These are phyloP conservation scores for Penicillium roqueforti DNA, from an alignment of 495 filamentous ascomycete species.

Conservation along the genomic window DNA sequence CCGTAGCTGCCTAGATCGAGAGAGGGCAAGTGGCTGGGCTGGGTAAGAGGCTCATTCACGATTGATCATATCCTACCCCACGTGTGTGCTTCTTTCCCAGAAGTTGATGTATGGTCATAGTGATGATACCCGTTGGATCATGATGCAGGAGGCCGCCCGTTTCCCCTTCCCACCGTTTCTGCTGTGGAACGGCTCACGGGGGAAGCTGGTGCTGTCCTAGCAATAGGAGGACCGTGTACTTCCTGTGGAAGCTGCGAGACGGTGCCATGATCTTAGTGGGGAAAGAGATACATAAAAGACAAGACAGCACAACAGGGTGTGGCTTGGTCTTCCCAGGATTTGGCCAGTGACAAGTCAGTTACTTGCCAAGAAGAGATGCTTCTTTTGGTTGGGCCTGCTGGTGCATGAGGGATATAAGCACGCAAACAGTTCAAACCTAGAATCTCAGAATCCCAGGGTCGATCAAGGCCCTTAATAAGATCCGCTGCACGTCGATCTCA, in stretches of 20 bases:
- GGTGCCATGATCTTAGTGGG: slow-evolving; percentile 11
- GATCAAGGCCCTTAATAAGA: slow-evolving; percentile 13
- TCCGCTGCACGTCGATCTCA: slow-evolving; percentile 10
- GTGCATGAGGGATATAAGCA: slow-evolving; percentile 17
- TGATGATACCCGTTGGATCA: slow-evolving; percentile 15
- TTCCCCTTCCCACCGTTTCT: slow-evolving; percentile 32
- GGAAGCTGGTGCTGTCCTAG: background rate
- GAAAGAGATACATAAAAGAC: slow-evolving; percentile 2
- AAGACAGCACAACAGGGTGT: background rate
- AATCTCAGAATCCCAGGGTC: slow-evolving; percentile 5
- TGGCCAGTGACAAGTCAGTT: background rate
- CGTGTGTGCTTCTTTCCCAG: slow-evolving; percentile 3
- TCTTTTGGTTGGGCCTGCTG: slow-evolving; percentile 17
- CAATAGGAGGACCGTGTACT: slow-evolving; percentile 4
- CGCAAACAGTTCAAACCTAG: slow-evolving; percentile 20
- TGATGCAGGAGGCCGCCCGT: slow-evolving; percentile 41
- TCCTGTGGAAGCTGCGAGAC: slow-evolving; percentile 3
- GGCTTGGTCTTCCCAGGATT: background rate
- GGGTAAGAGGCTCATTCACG: too few relatives aligned
- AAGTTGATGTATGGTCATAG: background rate
- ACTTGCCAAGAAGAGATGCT: slow-evolving; percentile 4
- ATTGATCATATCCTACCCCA: background rate
- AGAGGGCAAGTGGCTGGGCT: slow-evolving; percentile 11
- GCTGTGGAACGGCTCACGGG: slow-evolving; percentile 33
- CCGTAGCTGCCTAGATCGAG: background rate